Evolutionary conservation across 192 early-diverging fungal species (phyloP), one percentile per base, ranked within the genome.

Genomic region (Thamnidium elegans): DNA sequence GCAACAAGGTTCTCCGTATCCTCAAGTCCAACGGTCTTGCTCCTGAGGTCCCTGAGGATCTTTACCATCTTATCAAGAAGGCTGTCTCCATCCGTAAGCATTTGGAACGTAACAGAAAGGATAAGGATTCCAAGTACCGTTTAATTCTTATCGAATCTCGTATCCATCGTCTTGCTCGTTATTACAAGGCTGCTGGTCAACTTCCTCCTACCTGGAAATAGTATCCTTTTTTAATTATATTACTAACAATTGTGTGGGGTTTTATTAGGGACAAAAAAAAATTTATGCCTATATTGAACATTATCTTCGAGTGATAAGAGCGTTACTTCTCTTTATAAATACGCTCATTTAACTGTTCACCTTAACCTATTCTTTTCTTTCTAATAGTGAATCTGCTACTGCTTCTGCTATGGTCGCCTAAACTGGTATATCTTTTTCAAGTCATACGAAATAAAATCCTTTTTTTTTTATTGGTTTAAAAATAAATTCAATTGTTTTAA

Each of bases 21-120:
- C 87, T 99, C 71, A 96, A 94, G 84, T 86, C 90, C 80, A 95
- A 94, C 84, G 94, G 94, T 72, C 66, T 62, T 53, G 64, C 68
- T 55, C 89, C 97, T 63, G 90, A 92, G 74, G 89, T 97, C 75
- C 95, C 95, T 69, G 97, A 99, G 85, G 95, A 99, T 85, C 88
- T 99, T 62, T 97, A 97, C 89, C 92, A 94, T 82, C 81, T 99
- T 72, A 97, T 97, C 86, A 99, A 97, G 92, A 97, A 97, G 92
- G 95, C 97, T 70, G 94, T 99, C 72, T 86, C 92, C 67, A 89
- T 99, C 84, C 94, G 91, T 84, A 97, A 97, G 90, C 97, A 99
- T 79, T 77, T 99, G 68, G 97, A 99, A 88, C 91, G 90, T 71
- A 91, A 94, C 92, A 91, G 95, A 86, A 99, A 99, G 89, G 97